Percentiles rank a stretch among this genome's conserved stretches.
Conservation (phyloP, 805 yeast genomes). For the Wickerhamomyces queroliae region DNA sequence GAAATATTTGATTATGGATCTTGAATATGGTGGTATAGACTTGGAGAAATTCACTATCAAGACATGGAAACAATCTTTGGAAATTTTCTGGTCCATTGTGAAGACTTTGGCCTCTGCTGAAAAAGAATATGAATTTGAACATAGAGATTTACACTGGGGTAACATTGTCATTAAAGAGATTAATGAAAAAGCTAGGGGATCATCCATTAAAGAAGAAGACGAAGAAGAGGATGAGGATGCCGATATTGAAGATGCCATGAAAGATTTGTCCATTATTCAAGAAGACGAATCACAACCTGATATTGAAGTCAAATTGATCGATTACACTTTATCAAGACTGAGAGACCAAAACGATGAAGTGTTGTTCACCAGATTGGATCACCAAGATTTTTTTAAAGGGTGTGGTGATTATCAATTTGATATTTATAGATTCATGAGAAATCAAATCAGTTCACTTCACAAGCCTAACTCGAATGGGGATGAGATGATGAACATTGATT, state of each 20-base stretch:
- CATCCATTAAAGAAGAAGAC: constrained; percentile 3
- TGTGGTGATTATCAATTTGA: constrained; percentile 59
- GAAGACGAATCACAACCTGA: constrained; percentile 3
- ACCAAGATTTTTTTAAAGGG: constrained; percentile 56
- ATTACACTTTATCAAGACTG: constrained; percentile 51
- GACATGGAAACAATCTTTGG: constrained; percentile 32
- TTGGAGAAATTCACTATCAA: constrained; percentile 36
- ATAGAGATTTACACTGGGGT: constrained; percentile 65
- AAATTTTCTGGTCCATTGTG: constrained; percentile 50
- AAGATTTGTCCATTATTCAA: constrained; percentile 15
- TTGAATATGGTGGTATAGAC: constrained; percentile 37
- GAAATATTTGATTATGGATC: constrained; percentile 28
- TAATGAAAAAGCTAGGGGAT: constrained; percentile 6
- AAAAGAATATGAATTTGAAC: constrained; percentile 51
- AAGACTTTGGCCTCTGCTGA: constrained; percentile 48
- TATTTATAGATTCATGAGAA: constrained; percentile 52
- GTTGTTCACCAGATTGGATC: constrained; percentile 53
- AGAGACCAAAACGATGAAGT: constrained; percentile 21
- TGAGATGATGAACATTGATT: constrained; percentile 31
- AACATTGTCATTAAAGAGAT: constrained; percentile 44
- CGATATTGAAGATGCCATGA: constrained; percentile 15
- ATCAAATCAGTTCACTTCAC: constrained; percentile 10
- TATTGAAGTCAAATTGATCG: constrained; percentile 44
- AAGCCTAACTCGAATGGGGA: neutral
- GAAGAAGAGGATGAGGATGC: constrained; percentile 2